These are phyloP conservation scores for Forsythia viridissima DNA, from an alignment of 257 asterid species.

Conservation along the genomic window DNA sequence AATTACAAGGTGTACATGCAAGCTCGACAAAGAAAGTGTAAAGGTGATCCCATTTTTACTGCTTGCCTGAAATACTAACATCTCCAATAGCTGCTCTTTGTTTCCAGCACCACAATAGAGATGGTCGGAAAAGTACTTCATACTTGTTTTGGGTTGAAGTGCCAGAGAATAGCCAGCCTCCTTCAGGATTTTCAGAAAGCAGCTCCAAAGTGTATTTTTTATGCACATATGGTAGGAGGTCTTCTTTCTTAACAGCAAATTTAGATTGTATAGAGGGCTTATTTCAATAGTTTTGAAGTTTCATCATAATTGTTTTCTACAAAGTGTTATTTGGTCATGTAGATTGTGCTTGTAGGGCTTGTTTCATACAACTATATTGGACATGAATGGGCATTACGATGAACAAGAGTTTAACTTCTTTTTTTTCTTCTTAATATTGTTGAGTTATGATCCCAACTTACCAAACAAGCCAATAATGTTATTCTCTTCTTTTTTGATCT, in stretches of 20 bases:
- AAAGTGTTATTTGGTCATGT: background rate
- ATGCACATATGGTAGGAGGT: constrained; percentile 32
- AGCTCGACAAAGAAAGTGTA: constrained; percentile 38
- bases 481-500: no score
- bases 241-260: constrained; percentile 3
- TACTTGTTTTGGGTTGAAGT: constrained; percentile 15
- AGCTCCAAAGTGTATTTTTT: constrained; percentile 26
- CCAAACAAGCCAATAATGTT: no score
- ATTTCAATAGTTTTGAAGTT: constrained; percentile 6
- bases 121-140: constrained; percentile 9
- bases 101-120: constrained; percentile 2
- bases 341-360: background rate
- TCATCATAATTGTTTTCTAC: background rate
- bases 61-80: constrained; percentile 42
- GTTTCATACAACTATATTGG: no score
- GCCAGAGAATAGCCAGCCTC: constrained; percentile 14
- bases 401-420: no score
- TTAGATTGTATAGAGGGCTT: constrained; percentile 27
- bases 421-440: no score
- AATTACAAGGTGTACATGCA: constrained; percentile 33
- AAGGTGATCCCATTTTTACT: constrained; percentile 33
- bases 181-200: constrained; percentile 23
- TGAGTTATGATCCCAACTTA: no score
- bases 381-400: no score
- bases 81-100: constrained; percentile 14